A percentile compares a stretch with the other conserved stretches of the same genome.
phyloP scores from a whole-genome alignment of 371 early-diverging fungal genomes.

The Mycotypha africana region DNA sequence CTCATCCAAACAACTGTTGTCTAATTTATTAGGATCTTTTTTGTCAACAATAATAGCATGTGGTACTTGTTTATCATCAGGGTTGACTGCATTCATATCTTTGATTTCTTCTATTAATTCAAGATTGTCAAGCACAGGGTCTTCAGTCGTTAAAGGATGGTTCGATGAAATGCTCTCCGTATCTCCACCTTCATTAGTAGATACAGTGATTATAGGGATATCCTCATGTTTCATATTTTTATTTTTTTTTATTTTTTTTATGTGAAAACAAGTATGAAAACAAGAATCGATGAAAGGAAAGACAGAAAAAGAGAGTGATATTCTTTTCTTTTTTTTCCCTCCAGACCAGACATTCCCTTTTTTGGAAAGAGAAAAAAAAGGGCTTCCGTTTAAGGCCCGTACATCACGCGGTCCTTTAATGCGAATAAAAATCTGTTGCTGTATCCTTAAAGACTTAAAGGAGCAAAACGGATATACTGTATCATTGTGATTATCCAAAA shows the following conservation, averaged over 20 bases:
- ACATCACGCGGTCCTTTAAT: too few species aligned
- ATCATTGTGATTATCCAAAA: too few species aligned
- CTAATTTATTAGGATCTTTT: conserved; percentile 13
- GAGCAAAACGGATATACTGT: too few species aligned
- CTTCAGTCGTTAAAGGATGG: conserved; percentile 23
- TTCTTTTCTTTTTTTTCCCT: neutral
- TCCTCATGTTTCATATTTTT: neutral
- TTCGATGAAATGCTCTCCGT: too few species aligned
- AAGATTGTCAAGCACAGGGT: conserved; percentile 10
- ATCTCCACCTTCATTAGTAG: too few species aligned
- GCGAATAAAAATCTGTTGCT: too few species aligned
- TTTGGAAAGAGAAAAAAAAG: too few species aligned
- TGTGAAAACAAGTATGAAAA: neutral
- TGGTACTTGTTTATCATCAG: conserved; percentile 15
- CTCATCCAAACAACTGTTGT: neutral
- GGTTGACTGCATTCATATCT: conserved; percentile 13
- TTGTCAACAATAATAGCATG: conserved; percentile 14
- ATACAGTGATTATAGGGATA: too few species aligned
- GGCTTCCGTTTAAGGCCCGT: too few species aligned
- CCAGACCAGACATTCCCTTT: too few species aligned
- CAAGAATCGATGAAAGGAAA: conserved; percentile 5
- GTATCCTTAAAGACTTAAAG: too few species aligned
- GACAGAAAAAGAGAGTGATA: neutral
- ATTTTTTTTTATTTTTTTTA: neutral
- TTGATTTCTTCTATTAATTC: conserved; percentile 13